Evolutionary conservation across 345 rosid genomes (phyloP).

Genomic region (Syzygium aromaticum): DNA sequence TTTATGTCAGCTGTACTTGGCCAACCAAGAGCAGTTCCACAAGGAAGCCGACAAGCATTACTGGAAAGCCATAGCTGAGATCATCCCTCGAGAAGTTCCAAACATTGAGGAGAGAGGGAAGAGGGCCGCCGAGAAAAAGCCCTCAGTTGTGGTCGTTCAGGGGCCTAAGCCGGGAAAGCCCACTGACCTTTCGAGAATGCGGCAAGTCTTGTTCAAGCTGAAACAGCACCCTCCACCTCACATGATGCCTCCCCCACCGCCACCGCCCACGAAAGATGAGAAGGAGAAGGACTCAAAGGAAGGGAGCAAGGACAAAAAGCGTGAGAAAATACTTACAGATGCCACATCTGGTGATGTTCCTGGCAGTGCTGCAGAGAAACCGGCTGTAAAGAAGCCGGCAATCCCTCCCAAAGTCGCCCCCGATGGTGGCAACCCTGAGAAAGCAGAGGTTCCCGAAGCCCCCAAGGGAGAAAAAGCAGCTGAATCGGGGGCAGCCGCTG

Average conservation of each 20-base stretch:
- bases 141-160: constrained; percentile 53
- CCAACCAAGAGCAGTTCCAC: constrained; percentile 91
- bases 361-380: background rate
- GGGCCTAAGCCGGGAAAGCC: constrained; percentile 98
- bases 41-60: constrained; percentile 82
- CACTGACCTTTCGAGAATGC: constrained; percentile 78
- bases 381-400: background rate
- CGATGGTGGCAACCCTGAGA: constrained; percentile 8
- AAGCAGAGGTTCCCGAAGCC: constrained; percentile 10
- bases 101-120: constrained; percentile 80
- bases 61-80: constrained; percentile 93
- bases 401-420: constrained; percentile 28
- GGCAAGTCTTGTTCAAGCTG: constrained; percentile 71
- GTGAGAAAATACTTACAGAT: constrained; percentile 11
- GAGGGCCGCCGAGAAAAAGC: constrained; percentile 69
- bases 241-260: constrained; percentile 79
- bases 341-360: constrained; percentile 8
- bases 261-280: constrained; percentile 30
- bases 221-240: constrained; percentile 84
- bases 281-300: constrained; percentile 24
- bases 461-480: constrained; percentile 23
- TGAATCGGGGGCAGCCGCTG: constrained; percentile 14
- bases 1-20: constrained; percentile 51
- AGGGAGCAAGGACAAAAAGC: constrained; percentile 15
- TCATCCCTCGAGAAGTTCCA: constrained; percentile 84